These are phyloP conservation scores for Symbiodinium pilosum DNA, from an alignment of 73 alveolate genomes.

Conservation along the genomic window DNA sequence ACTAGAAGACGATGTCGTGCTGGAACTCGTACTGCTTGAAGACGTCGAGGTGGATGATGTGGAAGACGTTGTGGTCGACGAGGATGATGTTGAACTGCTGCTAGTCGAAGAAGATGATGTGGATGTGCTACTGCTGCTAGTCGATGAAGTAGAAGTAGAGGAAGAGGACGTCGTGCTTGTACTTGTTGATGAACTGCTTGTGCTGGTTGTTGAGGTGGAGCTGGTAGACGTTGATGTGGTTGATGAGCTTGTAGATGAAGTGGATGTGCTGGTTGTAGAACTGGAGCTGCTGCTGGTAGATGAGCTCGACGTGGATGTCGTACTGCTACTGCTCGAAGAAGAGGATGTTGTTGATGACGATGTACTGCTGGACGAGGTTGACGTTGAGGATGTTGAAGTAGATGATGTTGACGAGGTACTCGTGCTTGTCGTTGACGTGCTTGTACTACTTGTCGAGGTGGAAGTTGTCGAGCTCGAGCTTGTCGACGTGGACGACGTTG, in stretches of 20 bases:
- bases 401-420: not conserved
- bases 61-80: not conserved
- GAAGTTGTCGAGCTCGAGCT: not conserved
- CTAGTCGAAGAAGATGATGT: not conserved
- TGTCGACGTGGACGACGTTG: not conserved
- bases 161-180: not conserved
- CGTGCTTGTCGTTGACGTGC: not conserved
- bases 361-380: not conserved
- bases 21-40: constrained; percentile 5
- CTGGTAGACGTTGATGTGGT: not conserved
- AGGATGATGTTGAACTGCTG: not conserved
- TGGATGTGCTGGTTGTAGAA: not conserved
- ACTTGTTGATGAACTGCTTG: not conserved
- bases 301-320: not conserved
- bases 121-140: constrained; percentile 7
- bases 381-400: not conserved
- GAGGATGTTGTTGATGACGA: not conserved
- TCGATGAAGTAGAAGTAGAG: not conserved
- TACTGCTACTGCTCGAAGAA: not conserved
- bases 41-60: not conserved
- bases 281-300: too few species aligned
- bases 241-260: not conserved
- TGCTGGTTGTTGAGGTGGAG: not conserved
- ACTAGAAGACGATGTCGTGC: constrained; percentile 18
- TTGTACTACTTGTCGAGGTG: not conserved